Evolutionary conservation across 352 stramenopile species (phyloP).

Genomic region (Globisporangium sylvaticum): DNA sequence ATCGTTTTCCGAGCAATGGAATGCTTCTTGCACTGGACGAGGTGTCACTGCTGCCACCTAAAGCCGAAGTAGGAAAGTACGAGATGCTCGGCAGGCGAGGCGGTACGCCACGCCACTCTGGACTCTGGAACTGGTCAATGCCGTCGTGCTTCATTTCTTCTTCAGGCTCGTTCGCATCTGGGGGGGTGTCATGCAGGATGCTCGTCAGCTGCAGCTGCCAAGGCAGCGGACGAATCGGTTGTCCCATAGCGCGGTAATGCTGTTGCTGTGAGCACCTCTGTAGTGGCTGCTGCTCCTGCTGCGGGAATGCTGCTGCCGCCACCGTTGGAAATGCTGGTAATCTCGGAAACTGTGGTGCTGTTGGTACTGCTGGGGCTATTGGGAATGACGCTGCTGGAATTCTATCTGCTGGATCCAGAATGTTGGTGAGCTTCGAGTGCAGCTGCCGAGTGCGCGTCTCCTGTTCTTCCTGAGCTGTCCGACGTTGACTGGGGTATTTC

Average conservation of each 20-base stretch:
- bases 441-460: neutral
- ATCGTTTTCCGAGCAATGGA: neutral
- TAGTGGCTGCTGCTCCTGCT: neutral
- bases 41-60: neutral
- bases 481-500: slow-evolving; percentile 7
- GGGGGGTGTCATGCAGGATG: neutral
- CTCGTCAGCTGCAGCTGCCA: slow-evolving; percentile 16
- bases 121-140: neutral
- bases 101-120: neutral
- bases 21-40: neutral
- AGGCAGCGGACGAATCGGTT: neutral
- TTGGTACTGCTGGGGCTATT: neutral
- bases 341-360: neutral
- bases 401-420: slow-evolving; percentile 9
- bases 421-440: slow-evolving; percentile 11
- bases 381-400: neutral
- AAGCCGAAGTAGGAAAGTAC: slow-evolving; percentile 3
- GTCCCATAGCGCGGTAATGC: neutral
- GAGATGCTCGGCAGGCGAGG: slow-evolving; percentile 5
- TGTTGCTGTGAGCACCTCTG: neutral
- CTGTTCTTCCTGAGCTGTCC: neutral
- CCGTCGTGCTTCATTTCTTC: slow-evolving; percentile 4
- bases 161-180: neutral
- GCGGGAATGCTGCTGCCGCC: neutral
- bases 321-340: neutral